Evolutionary conservation across 495 filamentous ascomycete genomes (phyloP).

Genomic region (Tetracladium setigerum): DNA sequence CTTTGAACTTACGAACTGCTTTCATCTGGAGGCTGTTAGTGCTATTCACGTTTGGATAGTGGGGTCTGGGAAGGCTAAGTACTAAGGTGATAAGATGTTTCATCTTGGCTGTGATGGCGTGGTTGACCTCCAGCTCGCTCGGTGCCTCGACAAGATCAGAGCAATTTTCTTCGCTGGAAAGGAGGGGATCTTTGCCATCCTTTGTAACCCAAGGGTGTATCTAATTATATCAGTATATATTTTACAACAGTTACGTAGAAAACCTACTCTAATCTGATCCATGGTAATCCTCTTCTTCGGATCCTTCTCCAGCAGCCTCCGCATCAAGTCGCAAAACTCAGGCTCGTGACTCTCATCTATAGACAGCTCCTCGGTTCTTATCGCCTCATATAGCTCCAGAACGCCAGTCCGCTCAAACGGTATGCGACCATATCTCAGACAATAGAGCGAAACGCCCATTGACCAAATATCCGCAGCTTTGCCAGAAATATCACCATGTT

Average conservation of each 20-base stretch:
- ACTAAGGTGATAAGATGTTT: slow-evolving; percentile 77
- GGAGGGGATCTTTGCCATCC: slow-evolving; percentile 67
- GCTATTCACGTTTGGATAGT: not conserved
- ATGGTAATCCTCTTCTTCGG: slow-evolving; percentile 74
- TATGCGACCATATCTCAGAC: slow-evolving; percentile 77
- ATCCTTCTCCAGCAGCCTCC: slow-evolving; percentile 65
- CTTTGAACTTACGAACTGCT: slow-evolving; percentile 85
- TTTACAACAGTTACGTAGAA: not conserved
- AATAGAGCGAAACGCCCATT: slow-evolving; percentile 95
- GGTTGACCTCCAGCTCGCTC: slow-evolving; percentile 81
- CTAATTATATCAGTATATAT: slow-evolving; percentile 34
- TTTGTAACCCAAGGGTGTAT: slow-evolving; percentile 93
- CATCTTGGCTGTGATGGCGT: slow-evolving; percentile 85
- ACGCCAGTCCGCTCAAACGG: slow-evolving; percentile 75
- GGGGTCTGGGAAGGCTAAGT: slow-evolving; percentile 25
- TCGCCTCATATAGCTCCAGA: slow-evolving; percentile 83
- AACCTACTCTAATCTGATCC: slow-evolving; percentile 64
- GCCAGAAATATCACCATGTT: slow-evolving; percentile 82
- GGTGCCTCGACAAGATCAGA: slow-evolving; percentile 69
- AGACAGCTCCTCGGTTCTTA: slow-evolving; percentile 52
- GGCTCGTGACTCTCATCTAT: slow-evolving; percentile 49
- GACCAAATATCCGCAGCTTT: slow-evolving; percentile 96
- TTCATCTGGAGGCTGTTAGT: slow-evolving; percentile 56
- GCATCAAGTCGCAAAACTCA: slow-evolving; percentile 60
- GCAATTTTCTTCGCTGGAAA: slow-evolving; percentile 81